Evolutionary conservation across 2,329 filamentous ascomycete species (phyloP).

Genomic region (Geoglossum cookeanum): DNA sequence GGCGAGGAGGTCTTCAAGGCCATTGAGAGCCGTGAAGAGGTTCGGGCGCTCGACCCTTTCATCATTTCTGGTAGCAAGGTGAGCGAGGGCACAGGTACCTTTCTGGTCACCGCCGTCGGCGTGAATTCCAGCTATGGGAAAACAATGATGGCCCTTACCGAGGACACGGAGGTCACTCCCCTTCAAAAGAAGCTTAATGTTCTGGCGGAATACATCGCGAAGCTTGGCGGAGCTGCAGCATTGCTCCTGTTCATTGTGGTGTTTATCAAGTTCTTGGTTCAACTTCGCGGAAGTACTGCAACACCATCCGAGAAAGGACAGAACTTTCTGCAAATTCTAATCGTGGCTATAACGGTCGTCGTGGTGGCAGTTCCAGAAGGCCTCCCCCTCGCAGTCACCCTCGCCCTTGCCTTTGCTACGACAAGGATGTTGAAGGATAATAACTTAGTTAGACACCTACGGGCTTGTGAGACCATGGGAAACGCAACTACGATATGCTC

Average conservation of each 20-base stretch:
- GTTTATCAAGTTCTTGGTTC: slow-evolving; percentile 66
- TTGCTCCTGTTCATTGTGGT: slow-evolving; percentile 67
- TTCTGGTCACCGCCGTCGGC: slow-evolving; percentile 56
- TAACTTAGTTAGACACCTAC: slow-evolving; percentile 38
- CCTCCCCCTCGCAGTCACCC: slow-evolving; percentile 41
- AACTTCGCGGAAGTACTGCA: slow-evolving; percentile 33
- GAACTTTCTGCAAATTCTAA: slow-evolving; percentile 55
- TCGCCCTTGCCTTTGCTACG: slow-evolving; percentile 42
- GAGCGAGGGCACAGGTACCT: slow-evolving; percentile 55
- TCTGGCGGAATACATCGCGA: slow-evolving; percentile 64
- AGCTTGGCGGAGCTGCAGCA: slow-evolving; percentile 56
- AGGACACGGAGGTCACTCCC: slow-evolving; percentile 60
- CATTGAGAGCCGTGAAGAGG: slow-evolving; percentile 39
- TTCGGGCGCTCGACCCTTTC: slow-evolving; percentile 58
- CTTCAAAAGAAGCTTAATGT: slow-evolving; percentile 60
- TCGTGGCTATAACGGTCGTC: slow-evolving; percentile 61
- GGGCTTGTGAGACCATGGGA: slow-evolving; percentile 44
- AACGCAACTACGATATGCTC: slow-evolving; percentile 45
- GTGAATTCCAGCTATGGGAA: slow-evolving; percentile 58
- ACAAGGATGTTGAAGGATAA: slow-evolving; percentile 45
- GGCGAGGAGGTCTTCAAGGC: slow-evolving; percentile 46
- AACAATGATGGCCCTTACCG: slow-evolving; percentile 58
- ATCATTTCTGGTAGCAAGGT: slow-evolving; percentile 76
- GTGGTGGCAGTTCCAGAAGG: slow-evolving; percentile 66
- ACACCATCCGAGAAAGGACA: slow-evolving; percentile 59